Evolutionary conservation across 139 green algal genomes (phyloP), one percentile per base, ranked within the genome.

Genomic region (Tetraselmis striata): DNA sequence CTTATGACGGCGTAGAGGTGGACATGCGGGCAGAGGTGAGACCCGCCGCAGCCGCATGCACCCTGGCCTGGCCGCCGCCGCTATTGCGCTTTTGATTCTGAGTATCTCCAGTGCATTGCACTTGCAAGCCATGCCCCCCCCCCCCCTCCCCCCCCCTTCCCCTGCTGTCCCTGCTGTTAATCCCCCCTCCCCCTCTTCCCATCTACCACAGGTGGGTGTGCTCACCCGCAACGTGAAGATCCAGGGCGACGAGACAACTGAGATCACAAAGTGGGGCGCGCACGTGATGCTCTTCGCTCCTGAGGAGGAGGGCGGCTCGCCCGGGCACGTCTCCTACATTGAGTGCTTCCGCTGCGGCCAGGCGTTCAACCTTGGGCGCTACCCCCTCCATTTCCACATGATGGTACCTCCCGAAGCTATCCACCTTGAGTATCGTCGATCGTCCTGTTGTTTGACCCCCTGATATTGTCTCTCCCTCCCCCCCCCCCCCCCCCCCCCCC

Each of bases 351-450:
- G 75, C 1, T 83, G 59, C 25, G 84, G 84, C 24, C 81, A 89
- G 80, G 86, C 81, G n/a, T 87, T 84, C 80, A 78, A 27, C 76
- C 31, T 89, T 78, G 80, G 87, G 1, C 84, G 91, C 28, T 96
- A 96, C 82, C 86, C 90, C 1, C 84, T 95, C 32, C 92, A 96
- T 83, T 94, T 93, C 85, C 92, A 96, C 87, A 87, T 95, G 85
- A 85, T 90, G 29, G n/a, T n/a, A n/a, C n/a, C n/a, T n/a, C n/a
- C n/a, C n/a, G n/a, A n/a, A n/a, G n/a, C n/a, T n/a, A n/a, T n/a
- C n/a, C n/a, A n/a, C n/a, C n/a, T n/a, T n/a, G n/a, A n/a, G n/a
- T n/a, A n/a, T n/a, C n/a, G n/a, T n/a, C n/a, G n/a, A n/a, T n/a
- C n/a, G n/a, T n/a, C n/a, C n/a, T n/a, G n/a, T n/a, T n/a, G n/a